These are phyloP conservation scores for Blastobotrys attinorum DNA, from an alignment of 805 yeast genomes.

Conservation along the genomic window DNA sequence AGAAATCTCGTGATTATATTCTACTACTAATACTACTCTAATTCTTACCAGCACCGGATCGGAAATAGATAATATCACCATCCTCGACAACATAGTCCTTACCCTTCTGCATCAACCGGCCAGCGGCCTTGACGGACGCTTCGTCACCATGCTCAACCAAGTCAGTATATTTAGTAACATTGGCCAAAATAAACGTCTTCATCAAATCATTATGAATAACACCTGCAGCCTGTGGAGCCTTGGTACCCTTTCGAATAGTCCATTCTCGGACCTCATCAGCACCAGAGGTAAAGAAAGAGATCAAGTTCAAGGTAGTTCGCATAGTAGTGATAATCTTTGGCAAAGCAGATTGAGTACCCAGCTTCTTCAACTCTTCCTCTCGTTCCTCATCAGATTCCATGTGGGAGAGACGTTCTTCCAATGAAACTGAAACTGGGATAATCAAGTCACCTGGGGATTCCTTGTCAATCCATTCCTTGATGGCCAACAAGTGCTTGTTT, in stretches of 20 bases:
- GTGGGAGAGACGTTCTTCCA: slow-evolving; percentile 85
- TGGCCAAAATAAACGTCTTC: slow-evolving; percentile 91
- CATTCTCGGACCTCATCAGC: slow-evolving; percentile 96
- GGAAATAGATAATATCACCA: slow-evolving; percentile 85
- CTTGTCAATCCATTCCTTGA: slow-evolving; percentile 85
- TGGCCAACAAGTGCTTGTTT: slow-evolving; percentile 75
- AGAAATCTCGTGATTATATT: too few relatives aligned
- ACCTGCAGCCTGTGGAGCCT: slow-evolving; percentile 99
- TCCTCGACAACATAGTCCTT: slow-evolving; percentile 92
- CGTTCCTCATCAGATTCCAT: slow-evolving; percentile 81
- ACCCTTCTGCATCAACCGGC: slow-evolving; percentile 87
- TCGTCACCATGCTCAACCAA: slow-evolving; percentile 74
- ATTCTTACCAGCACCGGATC: slow-evolving; percentile 88
- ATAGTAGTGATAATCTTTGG: slow-evolving; percentile 80
- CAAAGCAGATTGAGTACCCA: slow-evolving; percentile 71
- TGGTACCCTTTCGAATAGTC: slow-evolving; percentile 87
- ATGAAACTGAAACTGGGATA: slow-evolving; percentile 86
- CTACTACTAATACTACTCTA: too few relatives aligned
- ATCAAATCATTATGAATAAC: slow-evolving; percentile 94
- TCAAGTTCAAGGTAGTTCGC: slow-evolving; percentile 80
- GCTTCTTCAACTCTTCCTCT: slow-evolving; percentile 61
- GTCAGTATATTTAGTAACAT: slow-evolving; percentile 80
- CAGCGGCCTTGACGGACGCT: slow-evolving; percentile 71
- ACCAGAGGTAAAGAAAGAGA: slow-evolving; percentile 94
- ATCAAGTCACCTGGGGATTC: slow-evolving; percentile 85